A percentile compares a stretch with the other conserved stretches of the same genome.
phyloP scores from a whole-genome alignment of 2,329 filamentous ascomycete genomes.

The Neofusicoccum laricinum region DNA sequence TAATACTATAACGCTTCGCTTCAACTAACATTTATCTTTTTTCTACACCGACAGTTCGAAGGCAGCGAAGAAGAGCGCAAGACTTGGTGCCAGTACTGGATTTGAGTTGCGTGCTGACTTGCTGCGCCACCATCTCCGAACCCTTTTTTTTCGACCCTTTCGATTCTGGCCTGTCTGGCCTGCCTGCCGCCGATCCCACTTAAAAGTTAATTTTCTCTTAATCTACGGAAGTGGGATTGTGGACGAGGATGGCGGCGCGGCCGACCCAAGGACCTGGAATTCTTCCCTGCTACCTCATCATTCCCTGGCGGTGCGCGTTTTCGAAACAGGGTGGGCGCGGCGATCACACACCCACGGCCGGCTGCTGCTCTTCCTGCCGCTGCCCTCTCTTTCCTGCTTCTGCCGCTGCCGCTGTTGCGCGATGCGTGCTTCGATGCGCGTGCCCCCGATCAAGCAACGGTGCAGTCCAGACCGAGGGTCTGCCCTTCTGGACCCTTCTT shows the following conservation, averaged over 20 bases:
- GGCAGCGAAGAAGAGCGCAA: slow-evolving; percentile 66
- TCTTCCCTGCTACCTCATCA: not conserved
- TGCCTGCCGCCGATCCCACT: too few relatives aligned
- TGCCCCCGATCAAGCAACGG: too few relatives aligned
- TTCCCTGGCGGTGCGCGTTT: not conserved
- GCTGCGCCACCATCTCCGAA: not conserved
- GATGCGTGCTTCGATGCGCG: too few relatives aligned
- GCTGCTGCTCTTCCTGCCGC: not conserved
- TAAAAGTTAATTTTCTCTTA: too few relatives aligned
- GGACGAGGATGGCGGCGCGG: not conserved
- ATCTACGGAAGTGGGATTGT: too few relatives aligned
- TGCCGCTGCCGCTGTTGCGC: not conserved
- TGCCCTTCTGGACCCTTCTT: too few relatives aligned
- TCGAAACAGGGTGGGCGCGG: not conserved
- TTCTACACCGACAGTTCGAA: slow-evolving; percentile 51
- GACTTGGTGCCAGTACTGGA: slow-evolving; percentile 78
- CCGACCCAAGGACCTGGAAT: slow-evolving; percentile 6
- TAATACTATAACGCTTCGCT: not conserved
- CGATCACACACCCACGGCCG: not conserved
- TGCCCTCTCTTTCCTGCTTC: not conserved
- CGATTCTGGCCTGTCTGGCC: not conserved
- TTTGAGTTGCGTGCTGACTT: slow-evolving; percentile 38
- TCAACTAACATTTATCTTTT: not conserved
- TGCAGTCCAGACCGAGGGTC: too few relatives aligned
- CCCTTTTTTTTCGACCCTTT: not conserved